Evolutionary conservation across 805 yeast genomes (phyloP), one percentile per base, ranked within the genome.

Genomic region (Candida ponderosae): DNA sequence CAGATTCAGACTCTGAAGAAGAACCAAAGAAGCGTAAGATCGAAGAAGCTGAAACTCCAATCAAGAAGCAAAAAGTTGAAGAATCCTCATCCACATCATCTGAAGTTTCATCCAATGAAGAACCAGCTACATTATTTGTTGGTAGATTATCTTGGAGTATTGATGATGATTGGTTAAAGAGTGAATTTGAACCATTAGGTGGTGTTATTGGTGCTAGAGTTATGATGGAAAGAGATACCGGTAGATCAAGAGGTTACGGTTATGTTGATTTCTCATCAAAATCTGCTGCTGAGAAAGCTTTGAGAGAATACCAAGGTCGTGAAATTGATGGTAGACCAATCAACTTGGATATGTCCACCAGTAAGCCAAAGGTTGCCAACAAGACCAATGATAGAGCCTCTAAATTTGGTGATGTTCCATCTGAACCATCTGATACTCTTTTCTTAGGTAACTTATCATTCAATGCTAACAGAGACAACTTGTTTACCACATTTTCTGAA

Each of bases 261-360:
- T 93, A 93, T 68, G 96, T 93, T 63, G 98, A 93, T 62, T 93
- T 93, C 59, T 87, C 77, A 52, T 65, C 72, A 54, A 77, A 76
- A 56, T 74, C 75, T 20, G 70, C 69, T 43, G 98, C 97, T 49
- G 88, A 86, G 63, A 81, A 80, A 64, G 97, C 97, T 9, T 63
- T 90, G 43, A 68, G 69, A 44, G 85, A 81, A 60, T 74, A 72
- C 76, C 95, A 88, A 68, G 97, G 95, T 59, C 78, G 73, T 60
- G 97, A 90, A 70, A 81, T 93, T 50, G 98, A 93, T 54, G 97
- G 98, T 54, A 83, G 98, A 75, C 86, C 94, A 60, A 76, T 93
- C 60, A 89, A 89, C 74, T 74, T 88, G 56, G 98, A 93, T 64
- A 67, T 88, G 72, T 87, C 97, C 30, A 82, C 83, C 45, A 75